phyloP scores from a whole-genome alignment of 495 filamentous ascomycete species.

The Sphaerosporella brunnea region DNA sequence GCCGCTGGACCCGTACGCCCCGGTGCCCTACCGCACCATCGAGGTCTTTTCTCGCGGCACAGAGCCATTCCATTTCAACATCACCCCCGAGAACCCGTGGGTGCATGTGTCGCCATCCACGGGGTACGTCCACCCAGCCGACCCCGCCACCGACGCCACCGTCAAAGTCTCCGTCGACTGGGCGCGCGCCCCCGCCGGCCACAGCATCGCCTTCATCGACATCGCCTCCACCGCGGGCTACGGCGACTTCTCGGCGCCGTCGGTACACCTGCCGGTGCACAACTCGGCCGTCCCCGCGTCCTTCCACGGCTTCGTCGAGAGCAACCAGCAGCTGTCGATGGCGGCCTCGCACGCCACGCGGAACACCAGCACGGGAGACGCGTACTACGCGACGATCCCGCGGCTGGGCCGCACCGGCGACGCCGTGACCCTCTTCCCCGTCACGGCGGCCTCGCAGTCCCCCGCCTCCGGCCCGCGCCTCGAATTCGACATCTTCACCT shows the following conservation, averaged over 20 bases:
- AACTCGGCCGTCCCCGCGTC: conserved; percentile 34
- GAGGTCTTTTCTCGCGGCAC: conserved; percentile 51
- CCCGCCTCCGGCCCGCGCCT: conserved; percentile 36
- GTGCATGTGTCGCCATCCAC: conserved; percentile 38
- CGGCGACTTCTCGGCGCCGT: conserved; percentile 36
- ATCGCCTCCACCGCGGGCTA: conserved; percentile 35
- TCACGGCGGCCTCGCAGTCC: conserved; percentile 33
- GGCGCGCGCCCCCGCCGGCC: conserved; percentile 34
- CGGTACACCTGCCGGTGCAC: conserved; percentile 41
- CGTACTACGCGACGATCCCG: conserved; percentile 36
- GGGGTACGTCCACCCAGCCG: conserved; percentile 35
- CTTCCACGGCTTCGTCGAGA: conserved; percentile 52
- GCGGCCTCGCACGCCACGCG: conserved; percentile 39
- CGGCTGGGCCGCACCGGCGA: conserved; percentile 38
- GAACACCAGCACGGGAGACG: conserved; percentile 28
- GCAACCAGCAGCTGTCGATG: conserved; percentile 42
- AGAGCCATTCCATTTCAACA: conserved; percentile 38
- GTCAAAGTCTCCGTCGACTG: conserved; percentile 48
- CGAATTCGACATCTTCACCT: conserved; percentile 49
- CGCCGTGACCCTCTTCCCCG: conserved; percentile 39
- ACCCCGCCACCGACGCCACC: conserved; percentile 33
- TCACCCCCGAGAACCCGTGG: conserved; percentile 36
- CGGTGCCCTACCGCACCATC: conserved; percentile 38
- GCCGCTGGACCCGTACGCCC: conserved; percentile 45
- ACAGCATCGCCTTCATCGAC: conserved; percentile 37